Conservation (phyloP, 1,284 basidiomycete species). For the Mrakiaceae sp. region DNA sequence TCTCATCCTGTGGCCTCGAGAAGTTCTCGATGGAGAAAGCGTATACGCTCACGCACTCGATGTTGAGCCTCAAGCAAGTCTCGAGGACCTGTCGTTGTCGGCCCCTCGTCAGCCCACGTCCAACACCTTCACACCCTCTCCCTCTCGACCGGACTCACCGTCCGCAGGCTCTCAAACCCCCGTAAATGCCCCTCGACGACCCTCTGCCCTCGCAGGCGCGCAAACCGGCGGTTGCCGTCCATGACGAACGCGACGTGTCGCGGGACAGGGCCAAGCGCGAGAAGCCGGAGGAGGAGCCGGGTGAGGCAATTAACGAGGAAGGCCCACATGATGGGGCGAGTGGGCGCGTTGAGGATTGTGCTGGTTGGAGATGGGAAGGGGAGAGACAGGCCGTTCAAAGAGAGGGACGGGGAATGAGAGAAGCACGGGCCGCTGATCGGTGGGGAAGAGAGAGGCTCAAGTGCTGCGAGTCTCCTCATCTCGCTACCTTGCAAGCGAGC, state of each 20-base stretch:
- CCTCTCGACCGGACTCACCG: constrained; percentile 44
- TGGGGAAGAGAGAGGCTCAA: too few relatives aligned
- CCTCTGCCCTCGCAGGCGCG: constrained; percentile 53
- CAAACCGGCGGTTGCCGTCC: constrained; percentile 94
- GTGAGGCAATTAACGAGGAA: constrained; percentile 18
- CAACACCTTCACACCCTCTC: not conserved
- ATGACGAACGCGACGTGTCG: constrained; percentile 91
- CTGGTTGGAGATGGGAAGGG: not conserved
- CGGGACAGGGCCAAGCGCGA: constrained; percentile 75
- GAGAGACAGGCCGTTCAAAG: not conserved
- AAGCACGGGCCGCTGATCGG: too few relatives aligned
- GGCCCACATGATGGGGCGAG: not conserved
- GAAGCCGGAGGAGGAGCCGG: constrained; percentile 46
- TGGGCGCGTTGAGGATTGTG: not conserved
- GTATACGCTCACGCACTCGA: constrained; percentile 80
- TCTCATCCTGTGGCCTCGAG: constrained; percentile 73
- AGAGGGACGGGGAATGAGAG: too few relatives aligned
- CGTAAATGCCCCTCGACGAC: constrained; percentile 69
- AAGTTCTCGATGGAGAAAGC: constrained; percentile 98
- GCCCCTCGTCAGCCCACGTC: not conserved
- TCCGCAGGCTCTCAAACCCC: constrained; percentile 70
- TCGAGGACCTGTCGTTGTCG: constrained; percentile 53
- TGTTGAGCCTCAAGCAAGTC: constrained; percentile 61
- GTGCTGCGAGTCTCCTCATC: too few relatives aligned
- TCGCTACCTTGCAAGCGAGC: too few relatives aligned